A percentile compares a stretch with the other conserved stretches of the same genome.
Conservation (phyloP, 108 stramenopile genomes). For the Aurantiochytrium sp. region DNA sequence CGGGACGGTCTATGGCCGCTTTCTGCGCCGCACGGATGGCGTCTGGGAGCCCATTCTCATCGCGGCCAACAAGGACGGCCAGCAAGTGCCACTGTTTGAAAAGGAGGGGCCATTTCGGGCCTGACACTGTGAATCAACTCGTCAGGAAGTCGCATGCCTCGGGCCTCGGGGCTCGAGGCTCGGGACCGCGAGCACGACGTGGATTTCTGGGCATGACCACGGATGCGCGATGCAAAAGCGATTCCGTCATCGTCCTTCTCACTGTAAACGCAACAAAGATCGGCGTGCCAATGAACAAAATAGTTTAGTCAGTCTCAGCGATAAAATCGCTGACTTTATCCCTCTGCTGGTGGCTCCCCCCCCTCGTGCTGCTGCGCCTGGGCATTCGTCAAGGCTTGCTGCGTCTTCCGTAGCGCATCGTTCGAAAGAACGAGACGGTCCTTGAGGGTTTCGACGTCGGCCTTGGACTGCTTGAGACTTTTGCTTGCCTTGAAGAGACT, state of each 20-base stretch:
- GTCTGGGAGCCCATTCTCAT: slow-evolving; percentile 6
- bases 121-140: too few species aligned
- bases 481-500: neutral
- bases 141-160: too few species aligned
- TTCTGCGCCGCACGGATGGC: neutral
- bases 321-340: neutral
- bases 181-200: too few species aligned
- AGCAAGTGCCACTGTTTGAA: neutral
- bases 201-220: too few species aligned
- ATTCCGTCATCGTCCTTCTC: too few species aligned
- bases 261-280: too few species aligned
- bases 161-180: too few species aligned
- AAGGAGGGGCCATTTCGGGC: neutral
- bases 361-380: neutral
- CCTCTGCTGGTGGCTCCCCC: neutral
- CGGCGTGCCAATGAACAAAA: too few species aligned
- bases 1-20: neutral
- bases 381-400: neutral
- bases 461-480: neutral
- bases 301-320: neutral
- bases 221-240: too few species aligned
- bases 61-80: neutral
- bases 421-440: neutral
- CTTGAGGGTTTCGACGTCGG: neutral
- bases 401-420: neutral